Percentiles rank a stretch among this genome's conserved stretches.
phyloP scores from a whole-genome alignment of 2,329 filamentous ascomycete species.

The Dactylellina haptotyla region DNA sequence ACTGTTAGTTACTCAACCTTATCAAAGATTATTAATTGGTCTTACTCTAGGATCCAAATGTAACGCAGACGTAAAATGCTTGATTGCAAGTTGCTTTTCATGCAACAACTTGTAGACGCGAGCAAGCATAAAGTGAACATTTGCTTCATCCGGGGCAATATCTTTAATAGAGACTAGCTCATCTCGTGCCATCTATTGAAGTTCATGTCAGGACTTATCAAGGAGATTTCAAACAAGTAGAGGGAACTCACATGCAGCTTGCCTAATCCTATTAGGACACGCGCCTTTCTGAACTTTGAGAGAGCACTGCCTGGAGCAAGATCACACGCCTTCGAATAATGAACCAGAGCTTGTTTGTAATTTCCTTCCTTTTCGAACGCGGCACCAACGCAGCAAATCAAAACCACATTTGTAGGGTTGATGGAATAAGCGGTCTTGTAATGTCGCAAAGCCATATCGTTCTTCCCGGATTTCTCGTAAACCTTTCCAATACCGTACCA shows the following conservation, averaged over 20 bases:
- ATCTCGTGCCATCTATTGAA: constrained; percentile 74
- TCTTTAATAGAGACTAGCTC: constrained; percentile 91
- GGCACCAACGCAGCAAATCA: constrained; percentile 90
- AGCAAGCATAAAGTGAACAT: constrained; percentile 93
- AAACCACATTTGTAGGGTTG: constrained; percentile 91
- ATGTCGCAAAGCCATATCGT: constrained; percentile 89
- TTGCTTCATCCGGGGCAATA: constrained; percentile 90
- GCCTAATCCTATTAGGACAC: constrained; percentile 80
- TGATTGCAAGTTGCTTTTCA: constrained; percentile 81
- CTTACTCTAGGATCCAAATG: constrained; percentile 95
- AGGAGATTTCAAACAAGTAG: background rate
- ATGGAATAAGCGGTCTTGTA: constrained; percentile 88
- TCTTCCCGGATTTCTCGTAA: constrained; percentile 89
- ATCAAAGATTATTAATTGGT: background rate
- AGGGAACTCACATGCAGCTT: constrained; percentile 62
- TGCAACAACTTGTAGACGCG: constrained; percentile 79
- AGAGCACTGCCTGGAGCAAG: constrained; percentile 83
- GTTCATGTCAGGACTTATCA: background rate
- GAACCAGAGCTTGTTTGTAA: constrained; percentile 77
- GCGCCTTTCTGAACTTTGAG: constrained; percentile 91
- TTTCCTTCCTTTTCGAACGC: constrained; percentile 90
- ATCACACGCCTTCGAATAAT: constrained; percentile 83
- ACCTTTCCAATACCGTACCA: constrained; percentile 90
- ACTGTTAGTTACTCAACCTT: constrained; percentile 48
- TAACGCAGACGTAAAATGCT: constrained; percentile 91